These are phyloP conservation scores for Pisolithus thermaeus DNA, from an alignment of 1,284 basidiomycete genomes.

Conservation along the genomic window DNA sequence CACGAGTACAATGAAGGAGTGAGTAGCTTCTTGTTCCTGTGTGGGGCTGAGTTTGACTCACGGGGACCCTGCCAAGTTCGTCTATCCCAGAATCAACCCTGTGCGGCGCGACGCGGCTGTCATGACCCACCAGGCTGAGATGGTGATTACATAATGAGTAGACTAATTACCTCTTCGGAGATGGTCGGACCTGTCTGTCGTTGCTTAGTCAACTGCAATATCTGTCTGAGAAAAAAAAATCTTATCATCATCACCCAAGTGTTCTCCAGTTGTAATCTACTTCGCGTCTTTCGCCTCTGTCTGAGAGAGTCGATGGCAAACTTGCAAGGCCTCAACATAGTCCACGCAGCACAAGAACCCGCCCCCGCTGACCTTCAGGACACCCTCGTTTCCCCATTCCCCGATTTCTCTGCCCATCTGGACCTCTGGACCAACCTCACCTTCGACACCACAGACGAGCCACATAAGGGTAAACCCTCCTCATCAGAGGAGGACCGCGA, in stretches of 20 bases:
- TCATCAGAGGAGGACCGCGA: slow-evolving; percentile 36
- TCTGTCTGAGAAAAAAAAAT: too few relatives aligned
- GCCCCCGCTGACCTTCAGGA: slow-evolving; percentile 44
- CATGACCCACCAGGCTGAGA: slow-evolving; percentile 82
- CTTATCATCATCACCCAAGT: too few relatives aligned
- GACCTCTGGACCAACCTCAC: slow-evolving; percentile 80
- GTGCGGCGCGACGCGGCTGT: slow-evolving; percentile 70
- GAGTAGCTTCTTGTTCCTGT: slow-evolving; percentile 14
- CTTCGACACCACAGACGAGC: slow-evolving; percentile 68
- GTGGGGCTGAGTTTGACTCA: neutral
- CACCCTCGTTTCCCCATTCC: slow-evolving; percentile 56
- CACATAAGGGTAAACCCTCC: slow-evolving; percentile 28
- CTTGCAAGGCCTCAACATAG: slow-evolving; percentile 72
- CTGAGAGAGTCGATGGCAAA: slow-evolving; percentile 35
- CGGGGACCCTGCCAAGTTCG: slow-evolving; percentile 49
- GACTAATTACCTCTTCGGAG: too few relatives aligned
- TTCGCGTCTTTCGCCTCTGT: neutral
- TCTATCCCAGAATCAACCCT: slow-evolving; percentile 72
- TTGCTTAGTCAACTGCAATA: too few relatives aligned
- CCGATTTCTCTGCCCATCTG: slow-evolving; percentile 72
- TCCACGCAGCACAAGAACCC: slow-evolving; percentile 46
- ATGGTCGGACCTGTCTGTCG: too few relatives aligned
- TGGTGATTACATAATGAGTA: slow-evolving; percentile 39
- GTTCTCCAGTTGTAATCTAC: neutral
- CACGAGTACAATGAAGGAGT: slow-evolving; percentile 82